phyloP scores from a whole-genome alignment of 495 filamentous ascomycete species.

The Lasiosphaeria miniovina region DNA sequence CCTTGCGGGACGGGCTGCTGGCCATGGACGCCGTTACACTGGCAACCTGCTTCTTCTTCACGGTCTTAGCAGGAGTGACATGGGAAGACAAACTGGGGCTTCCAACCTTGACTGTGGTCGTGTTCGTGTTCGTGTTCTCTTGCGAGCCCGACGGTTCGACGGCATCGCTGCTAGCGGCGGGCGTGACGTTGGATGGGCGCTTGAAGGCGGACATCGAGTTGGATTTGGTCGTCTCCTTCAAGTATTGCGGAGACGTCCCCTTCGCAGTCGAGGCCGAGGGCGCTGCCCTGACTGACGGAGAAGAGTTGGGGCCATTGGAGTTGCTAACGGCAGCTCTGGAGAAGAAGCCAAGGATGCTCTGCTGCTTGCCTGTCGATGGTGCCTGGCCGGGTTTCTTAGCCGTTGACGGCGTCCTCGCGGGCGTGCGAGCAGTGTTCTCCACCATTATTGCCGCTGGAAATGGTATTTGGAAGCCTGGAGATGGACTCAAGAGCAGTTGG shows the following conservation, averaged over 20 bases:
- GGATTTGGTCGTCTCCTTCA: slow-evolving; percentile 46
- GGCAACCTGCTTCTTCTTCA: slow-evolving; percentile 29
- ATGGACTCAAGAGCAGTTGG: background rate
- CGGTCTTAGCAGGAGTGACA: slow-evolving; percentile 35
- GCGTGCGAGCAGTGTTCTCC: slow-evolving; percentile 36
- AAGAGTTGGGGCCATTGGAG: slow-evolving; percentile 31
- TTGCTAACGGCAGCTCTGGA: slow-evolving; percentile 53
- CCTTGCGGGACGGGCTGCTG: slow-evolving; percentile 64
- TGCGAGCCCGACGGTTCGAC: slow-evolving; percentile 55
- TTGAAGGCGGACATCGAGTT: slow-evolving; percentile 36
- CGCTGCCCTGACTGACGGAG: slow-evolving; percentile 19
- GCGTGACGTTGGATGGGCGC: slow-evolving; percentile 55
- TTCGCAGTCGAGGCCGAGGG: slow-evolving; percentile 20
- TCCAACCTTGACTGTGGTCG: slow-evolving; percentile 43
- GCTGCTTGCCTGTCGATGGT: slow-evolving; percentile 57
- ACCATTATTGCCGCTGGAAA: slow-evolving; percentile 25
- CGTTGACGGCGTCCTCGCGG: slow-evolving; percentile 41
- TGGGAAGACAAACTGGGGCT: slow-evolving; percentile 32
- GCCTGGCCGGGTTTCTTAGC: slow-evolving; percentile 38
- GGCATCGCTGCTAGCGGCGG: slow-evolving; percentile 79
- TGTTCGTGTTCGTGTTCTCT: slow-evolving; percentile 44
- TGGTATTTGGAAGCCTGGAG: background rate
- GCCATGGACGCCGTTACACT: slow-evolving; percentile 20
- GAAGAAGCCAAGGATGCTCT: slow-evolving; percentile 88
- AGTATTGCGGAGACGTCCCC: slow-evolving; percentile 32